Conservation (phyloP, 1,284 basidiomycete genomes). For the Cutaneotrichosporon sp. region DNA sequence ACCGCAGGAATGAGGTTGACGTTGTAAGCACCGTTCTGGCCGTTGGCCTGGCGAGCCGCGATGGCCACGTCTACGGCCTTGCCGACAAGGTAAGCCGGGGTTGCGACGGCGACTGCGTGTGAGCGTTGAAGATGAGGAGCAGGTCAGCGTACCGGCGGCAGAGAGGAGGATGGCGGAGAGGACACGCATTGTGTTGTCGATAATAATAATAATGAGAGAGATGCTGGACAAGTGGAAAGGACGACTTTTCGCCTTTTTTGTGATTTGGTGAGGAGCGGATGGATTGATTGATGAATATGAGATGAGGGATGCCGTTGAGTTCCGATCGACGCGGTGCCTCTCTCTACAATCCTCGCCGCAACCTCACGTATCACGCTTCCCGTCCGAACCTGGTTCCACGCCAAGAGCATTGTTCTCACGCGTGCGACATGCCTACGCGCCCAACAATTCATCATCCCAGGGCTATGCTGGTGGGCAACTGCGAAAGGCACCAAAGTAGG, state of each 20-base stretch:
- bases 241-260: too few relatives aligned
- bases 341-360: too few relatives aligned
- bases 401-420: too few relatives aligned
- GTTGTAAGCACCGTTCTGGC: neutral
- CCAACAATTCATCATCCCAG: too few relatives aligned
- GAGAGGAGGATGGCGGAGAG: neutral
- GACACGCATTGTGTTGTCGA: neutral
- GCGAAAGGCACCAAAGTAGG: too few relatives aligned
- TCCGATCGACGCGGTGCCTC: too few relatives aligned
- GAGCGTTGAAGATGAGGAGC: neutral
- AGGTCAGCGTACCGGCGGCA: neutral
- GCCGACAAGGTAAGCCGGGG: neutral
- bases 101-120: neutral
- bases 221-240: neutral
- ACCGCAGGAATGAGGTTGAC: conserved; percentile 2
- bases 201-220: neutral
- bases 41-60: neutral
- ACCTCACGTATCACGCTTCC: too few relatives aligned
- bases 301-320: neutral
- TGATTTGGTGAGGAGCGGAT: too few relatives aligned
- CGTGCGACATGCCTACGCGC: too few relatives aligned
- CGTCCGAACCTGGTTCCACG: too few relatives aligned
- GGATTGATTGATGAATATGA: neutral
- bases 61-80: neutral
- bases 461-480: too few relatives aligned